Evolutionary conservation across 345 rosid species (phyloP).

Genomic region (Melaleuca alternifolia): DNA sequence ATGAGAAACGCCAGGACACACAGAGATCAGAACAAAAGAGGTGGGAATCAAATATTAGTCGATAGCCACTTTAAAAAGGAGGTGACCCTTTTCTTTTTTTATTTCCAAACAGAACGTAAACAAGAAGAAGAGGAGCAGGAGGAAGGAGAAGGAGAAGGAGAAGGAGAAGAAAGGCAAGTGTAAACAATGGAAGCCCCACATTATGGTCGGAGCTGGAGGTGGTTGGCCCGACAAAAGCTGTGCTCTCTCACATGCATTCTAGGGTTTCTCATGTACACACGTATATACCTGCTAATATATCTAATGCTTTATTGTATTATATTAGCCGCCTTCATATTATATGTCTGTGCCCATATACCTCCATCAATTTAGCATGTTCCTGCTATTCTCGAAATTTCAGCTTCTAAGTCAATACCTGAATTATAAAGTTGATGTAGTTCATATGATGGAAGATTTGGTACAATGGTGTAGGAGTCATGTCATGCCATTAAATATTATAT

Average conservation of each 20-base stretch:
- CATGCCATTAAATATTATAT: not conserved
- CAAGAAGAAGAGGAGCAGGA: not conserved
- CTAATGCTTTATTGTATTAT: not conserved
- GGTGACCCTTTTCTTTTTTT: not conserved
- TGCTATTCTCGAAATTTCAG: not conserved
- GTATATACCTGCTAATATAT: not conserved
- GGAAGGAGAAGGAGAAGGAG: not conserved
- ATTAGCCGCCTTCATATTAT: not conserved
- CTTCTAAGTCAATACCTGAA: not conserved
- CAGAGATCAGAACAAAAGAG: not conserved
- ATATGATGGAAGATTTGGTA: not conserved
- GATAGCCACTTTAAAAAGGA: not conserved
- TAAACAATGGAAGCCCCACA: not conserved
- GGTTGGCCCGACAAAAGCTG: slow-evolving; percentile 8
- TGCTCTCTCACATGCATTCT: slow-evolving; percentile 3
- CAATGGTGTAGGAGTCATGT: not conserved
- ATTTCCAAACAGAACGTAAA: not conserved
- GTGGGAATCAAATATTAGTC: not conserved
- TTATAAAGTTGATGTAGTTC: not conserved
- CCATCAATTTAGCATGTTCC: not conserved
- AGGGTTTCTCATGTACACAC: not conserved
- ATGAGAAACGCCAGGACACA: not conserved
- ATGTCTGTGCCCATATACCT: not conserved
- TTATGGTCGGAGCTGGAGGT: not conserved
- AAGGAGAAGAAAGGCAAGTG: not conserved